These are phyloP conservation scores for Ganoderma sinense DNA, from an alignment of 1,284 basidiomycete genomes.

Conservation along the genomic window DNA sequence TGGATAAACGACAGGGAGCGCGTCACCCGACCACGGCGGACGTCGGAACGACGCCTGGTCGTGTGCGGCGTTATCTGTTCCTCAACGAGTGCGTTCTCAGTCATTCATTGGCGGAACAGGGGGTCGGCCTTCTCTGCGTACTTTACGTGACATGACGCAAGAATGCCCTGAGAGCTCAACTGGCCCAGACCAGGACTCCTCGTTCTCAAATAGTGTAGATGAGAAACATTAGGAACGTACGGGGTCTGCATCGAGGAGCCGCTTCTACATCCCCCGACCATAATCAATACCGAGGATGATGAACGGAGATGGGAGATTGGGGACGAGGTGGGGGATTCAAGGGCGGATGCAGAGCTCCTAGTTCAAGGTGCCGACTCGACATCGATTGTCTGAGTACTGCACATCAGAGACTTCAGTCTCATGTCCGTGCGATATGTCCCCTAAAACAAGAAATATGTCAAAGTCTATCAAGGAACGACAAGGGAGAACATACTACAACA, in stretches of 20 bases:
- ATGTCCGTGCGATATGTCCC: no score
- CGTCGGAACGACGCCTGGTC: background rate
- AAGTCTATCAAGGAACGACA: background rate
- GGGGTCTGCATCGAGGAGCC: background rate
- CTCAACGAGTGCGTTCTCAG: background rate
- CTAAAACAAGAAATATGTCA: background rate
- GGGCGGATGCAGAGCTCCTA: background rate
- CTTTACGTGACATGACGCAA: background rate
- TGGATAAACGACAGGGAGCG: background rate
- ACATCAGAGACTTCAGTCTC: background rate
- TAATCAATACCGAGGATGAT: background rate
- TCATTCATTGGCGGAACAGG: background rate
- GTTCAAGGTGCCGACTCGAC: background rate
- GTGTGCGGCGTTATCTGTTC: background rate
- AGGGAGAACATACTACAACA: background rate
- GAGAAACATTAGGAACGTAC: background rate
- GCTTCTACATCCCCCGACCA: background rate
- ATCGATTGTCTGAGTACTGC: no score
- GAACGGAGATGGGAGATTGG: background rate
- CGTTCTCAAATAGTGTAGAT: background rate
- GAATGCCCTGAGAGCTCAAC: background rate
- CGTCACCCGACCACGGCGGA: background rate
- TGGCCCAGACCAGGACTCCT: background rate
- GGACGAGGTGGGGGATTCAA: background rate
- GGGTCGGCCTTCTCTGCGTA: background rate